A percentile compares a stretch with the other conserved stretches of the same genome.
phyloP scores from a whole-genome alignment of 371 early-diverging fungal species.

The Mortierella sp. region DNA sequence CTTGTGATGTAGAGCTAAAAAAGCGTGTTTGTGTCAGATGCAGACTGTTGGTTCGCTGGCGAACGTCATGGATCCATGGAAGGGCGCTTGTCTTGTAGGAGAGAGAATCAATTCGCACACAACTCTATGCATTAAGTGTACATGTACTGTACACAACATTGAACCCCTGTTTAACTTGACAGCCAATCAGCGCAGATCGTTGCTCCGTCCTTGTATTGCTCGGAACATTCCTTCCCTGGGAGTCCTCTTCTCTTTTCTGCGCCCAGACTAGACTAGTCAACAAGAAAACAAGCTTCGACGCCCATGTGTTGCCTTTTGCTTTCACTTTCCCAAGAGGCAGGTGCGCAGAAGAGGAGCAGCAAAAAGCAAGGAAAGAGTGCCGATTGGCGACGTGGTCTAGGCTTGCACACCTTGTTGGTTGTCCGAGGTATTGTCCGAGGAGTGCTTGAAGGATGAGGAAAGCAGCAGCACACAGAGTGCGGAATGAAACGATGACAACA shows the following conservation, averaged over 20 bases:
- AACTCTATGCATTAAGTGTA: not conserved
- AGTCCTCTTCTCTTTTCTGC: not conserved
- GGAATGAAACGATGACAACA: too few species aligned
- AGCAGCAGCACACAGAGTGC: too few species aligned
- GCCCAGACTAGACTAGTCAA: not conserved
- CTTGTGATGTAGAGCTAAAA: not conserved
- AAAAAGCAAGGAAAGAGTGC: too few species aligned
- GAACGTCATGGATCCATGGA: not conserved
- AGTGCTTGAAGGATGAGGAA: too few species aligned
- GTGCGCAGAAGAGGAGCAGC: too few species aligned
- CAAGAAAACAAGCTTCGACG: too few species aligned
- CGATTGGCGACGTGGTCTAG: not conserved
- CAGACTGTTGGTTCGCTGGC: not conserved
- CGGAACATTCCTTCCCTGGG: constrained; percentile 8
- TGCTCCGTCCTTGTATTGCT: not conserved
- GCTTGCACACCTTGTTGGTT: not conserved
- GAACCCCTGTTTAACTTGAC: not conserved
- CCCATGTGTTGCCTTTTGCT: too few species aligned
- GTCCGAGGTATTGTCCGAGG: not conserved
- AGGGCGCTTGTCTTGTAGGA: not conserved
- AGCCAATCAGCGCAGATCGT: not conserved
- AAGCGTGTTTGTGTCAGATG: not conserved
- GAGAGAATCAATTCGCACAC: not conserved
- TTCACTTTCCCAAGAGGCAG: too few species aligned
- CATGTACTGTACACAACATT: not conserved